A percentile compares a stretch with the other conserved stretches of the same genome.
phyloP scores from a whole-genome alignment of 2,329 filamentous ascomycete genomes.

The Colletotrichum euphorbiae region DNA sequence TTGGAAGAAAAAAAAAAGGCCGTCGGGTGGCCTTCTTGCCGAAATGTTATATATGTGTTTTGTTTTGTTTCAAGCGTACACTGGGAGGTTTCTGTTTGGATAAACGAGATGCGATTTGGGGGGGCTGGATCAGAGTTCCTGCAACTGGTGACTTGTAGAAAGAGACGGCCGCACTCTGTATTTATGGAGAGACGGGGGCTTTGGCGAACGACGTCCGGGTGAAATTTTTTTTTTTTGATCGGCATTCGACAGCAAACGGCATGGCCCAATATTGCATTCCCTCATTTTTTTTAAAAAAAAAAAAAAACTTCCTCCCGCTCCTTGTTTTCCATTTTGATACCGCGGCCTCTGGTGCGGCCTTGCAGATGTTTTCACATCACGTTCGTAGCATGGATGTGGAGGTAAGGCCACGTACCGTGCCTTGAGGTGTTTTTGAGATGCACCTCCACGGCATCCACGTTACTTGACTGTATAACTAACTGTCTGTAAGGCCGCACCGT shows the following conservation, averaged over 20 bases:
- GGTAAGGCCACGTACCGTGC: too few relatives aligned
- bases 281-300: background rate
- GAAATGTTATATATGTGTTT: too few relatives aligned
- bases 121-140: background rate
- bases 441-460: too few relatives aligned
- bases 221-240: constrained; percentile 9
- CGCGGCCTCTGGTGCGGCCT: constrained; percentile 1
- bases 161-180: constrained; percentile 8
- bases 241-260: constrained; percentile 6
- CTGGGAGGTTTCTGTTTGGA: too few relatives aligned
- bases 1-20: constrained; percentile 45
- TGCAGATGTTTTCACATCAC: background rate
- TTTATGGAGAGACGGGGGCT: constrained; percentile 20
- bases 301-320: too few relatives aligned
- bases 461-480: too few relatives aligned
- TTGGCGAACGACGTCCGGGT: constrained; percentile 10
- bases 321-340: constrained; percentile 18
- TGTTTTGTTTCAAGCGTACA: too few relatives aligned
- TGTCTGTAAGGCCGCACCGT: too few relatives aligned
- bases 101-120: too few relatives aligned
- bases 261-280: constrained; percentile 12
- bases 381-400: background rate
- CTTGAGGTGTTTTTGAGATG: too few relatives aligned
- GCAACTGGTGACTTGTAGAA: constrained; percentile 2
- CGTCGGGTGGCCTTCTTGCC: too few relatives aligned